A percentile compares a stretch with the other conserved stretches of the same genome.
These are phyloP conservation scores for Phyllostachys edulis DNA, from an alignment of 176 grass and related monocot genomes.

Conservation along the genomic window DNA sequence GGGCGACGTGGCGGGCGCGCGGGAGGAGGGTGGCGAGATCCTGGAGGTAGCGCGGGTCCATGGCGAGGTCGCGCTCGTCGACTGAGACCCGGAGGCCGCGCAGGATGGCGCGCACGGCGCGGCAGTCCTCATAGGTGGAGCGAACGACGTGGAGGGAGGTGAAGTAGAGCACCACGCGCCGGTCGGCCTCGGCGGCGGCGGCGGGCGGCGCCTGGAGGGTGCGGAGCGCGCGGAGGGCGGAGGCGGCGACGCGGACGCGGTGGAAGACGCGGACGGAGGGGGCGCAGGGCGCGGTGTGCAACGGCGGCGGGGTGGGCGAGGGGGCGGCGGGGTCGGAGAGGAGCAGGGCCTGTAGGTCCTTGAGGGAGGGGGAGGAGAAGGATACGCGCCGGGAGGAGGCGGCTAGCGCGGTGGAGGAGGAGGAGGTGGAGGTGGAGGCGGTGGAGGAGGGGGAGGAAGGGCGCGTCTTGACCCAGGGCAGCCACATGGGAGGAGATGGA, in stretches of 20 bases:
- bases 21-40: slow-evolving; percentile 54
- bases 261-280: slow-evolving; percentile 50
- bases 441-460: slow-evolving; percentile 30
- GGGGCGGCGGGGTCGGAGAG: slow-evolving; percentile 30
- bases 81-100: slow-evolving; percentile 60
- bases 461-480: slow-evolving; percentile 65
- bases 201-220: slow-evolving; percentile 33
- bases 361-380: slow-evolving; percentile 63
- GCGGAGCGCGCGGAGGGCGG: slow-evolving; percentile 50
- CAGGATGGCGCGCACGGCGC: slow-evolving; percentile 57
- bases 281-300: slow-evolving; percentile 24
- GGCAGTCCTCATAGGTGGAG: slow-evolving; percentile 62
- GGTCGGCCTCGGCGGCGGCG: slow-evolving; percentile 34
- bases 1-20: slow-evolving; percentile 33
- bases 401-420: slow-evolving; percentile 29
- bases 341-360: slow-evolving; percentile 63
- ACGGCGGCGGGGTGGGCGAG: neutral
- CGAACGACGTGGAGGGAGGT: slow-evolving; percentile 71
- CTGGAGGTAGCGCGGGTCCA: slow-evolving; percentile 59
- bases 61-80: slow-evolving; percentile 73
- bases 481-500: slow-evolving; percentile 55
- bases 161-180: slow-evolving; percentile 73
- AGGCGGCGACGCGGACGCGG: slow-evolving; percentile 52
- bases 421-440: neutral
- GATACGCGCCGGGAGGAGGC: slow-evolving; percentile 44